Percentiles rank a stretch among this genome's conserved stretches.
Conservation (phyloP, 176 grass and related monocot genomes). For the Oryza nivara region DNA sequence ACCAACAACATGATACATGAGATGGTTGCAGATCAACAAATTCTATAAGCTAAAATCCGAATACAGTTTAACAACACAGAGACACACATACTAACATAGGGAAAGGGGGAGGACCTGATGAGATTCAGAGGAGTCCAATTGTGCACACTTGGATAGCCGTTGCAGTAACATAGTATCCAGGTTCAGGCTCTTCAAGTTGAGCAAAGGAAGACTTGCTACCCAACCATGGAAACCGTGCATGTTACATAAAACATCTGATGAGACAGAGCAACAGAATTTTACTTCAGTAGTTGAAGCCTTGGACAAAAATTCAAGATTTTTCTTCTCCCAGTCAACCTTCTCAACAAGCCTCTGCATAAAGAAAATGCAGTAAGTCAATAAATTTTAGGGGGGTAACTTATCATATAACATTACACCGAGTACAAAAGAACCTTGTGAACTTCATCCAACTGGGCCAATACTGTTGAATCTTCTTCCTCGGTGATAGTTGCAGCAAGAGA, state of each 20-base stretch:
- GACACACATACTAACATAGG: not conserved
- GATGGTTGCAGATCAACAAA: not conserved
- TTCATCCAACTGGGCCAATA: conserved; percentile 56
- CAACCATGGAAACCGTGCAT: conserved; percentile 59
- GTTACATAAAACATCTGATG: conserved; percentile 51
- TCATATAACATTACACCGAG: conserved; percentile 9
- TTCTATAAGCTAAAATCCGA: not conserved
- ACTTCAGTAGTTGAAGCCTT: conserved; percentile 36
- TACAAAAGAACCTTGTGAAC: conserved; percentile 70
- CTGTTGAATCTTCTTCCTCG: conserved; percentile 55
- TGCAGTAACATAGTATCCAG: conserved; percentile 78
- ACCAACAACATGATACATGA: conserved; percentile 11
- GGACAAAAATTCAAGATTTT: conserved; percentile 53
- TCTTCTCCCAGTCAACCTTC: conserved; percentile 63
- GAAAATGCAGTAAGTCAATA: conserved; percentile 46
- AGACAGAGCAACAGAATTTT: conserved; percentile 68
- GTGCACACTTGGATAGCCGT: conserved; percentile 53
- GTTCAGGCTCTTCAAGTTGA: conserved; percentile 84
- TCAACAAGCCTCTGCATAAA: conserved; percentile 59
- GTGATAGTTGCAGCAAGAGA: conserved; percentile 46
- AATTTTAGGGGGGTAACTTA: not conserved
- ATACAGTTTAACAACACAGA: not conserved
- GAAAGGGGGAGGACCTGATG: conserved; percentile 46
- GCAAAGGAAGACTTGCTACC: conserved; percentile 71
- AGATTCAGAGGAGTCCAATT: conserved; percentile 51